Conservation (phyloP, 2,329 filamentous ascomycete species). For the Pseudogymnoascus sp. region DNA sequence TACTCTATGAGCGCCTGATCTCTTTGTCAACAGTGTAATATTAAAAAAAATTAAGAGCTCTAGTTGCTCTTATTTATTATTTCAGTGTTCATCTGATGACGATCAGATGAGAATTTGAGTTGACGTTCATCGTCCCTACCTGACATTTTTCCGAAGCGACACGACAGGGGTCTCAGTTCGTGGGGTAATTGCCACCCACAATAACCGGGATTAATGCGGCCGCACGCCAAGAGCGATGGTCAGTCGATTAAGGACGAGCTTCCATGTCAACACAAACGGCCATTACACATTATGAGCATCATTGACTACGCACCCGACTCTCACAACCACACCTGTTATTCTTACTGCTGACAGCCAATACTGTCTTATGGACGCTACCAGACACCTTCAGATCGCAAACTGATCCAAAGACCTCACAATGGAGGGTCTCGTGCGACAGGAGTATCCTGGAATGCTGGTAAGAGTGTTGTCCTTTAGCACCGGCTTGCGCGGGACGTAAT, state of each 20-base stretch:
- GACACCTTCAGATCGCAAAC: not conserved
- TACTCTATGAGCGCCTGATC: not conserved
- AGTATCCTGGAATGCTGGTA: slow-evolving; percentile 94
- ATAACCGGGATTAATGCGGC: slow-evolving; percentile 5
- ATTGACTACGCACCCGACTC: not conserved
- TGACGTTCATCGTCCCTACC: not conserved
- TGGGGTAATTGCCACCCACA: not conserved
- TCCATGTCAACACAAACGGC: slow-evolving; percentile 7
- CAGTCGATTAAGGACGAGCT: not conserved
- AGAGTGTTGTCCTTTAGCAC: slow-evolving; percentile 33
- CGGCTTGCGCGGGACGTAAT: slow-evolving; percentile 20
- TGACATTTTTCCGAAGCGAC: slow-evolving; percentile 3
- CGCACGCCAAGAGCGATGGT: slow-evolving; percentile 1
- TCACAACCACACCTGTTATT: not conserved
- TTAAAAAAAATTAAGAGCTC: not conserved
- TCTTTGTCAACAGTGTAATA: not conserved
- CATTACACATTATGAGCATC: not conserved
- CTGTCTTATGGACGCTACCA: slow-evolving; percentile 3
- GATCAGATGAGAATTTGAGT: not conserved
- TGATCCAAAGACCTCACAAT: slow-evolving; percentile 37
- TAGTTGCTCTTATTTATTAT: not conserved
- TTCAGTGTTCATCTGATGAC: not conserved
- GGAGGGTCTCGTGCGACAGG: slow-evolving; percentile 74
- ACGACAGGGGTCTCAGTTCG: slow-evolving; percentile 3
- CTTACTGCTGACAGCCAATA: slow-evolving; percentile 2